Conservation (phyloP, 208 protist species). For the Trypanosoma boissoni region DNA sequence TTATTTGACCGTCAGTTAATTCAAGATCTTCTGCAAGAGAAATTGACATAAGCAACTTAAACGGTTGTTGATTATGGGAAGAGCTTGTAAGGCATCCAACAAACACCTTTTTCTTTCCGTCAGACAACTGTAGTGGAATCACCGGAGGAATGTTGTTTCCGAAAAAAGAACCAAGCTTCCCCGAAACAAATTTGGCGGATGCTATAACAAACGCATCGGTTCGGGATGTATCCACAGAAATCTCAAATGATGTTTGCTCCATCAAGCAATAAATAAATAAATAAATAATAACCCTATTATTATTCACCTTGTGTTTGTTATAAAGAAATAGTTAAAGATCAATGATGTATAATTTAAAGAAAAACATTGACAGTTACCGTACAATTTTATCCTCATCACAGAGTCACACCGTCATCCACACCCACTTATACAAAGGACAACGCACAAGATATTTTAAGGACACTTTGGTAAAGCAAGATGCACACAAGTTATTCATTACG, state of each 20-base stretch:
- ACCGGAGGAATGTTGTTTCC: conserved; percentile 37
- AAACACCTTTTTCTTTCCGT: conserved; percentile 48
- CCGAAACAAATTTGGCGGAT: conserved; percentile 49
- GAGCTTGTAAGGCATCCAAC: conserved; percentile 64
- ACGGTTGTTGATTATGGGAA: conserved; percentile 41
- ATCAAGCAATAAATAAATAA: conserved; percentile 13
- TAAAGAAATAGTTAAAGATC: no score
- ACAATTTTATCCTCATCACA: no score
- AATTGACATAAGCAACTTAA: conserved; percentile 53
- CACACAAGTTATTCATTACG: neutral
- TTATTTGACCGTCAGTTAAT: conserved; percentile 45
- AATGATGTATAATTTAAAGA: no score
- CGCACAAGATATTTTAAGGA: conserved; percentile 3
- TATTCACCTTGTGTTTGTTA: conserved; percentile 4
- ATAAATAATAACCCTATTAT: neutral
- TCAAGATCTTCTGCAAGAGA: conserved; percentile 51
- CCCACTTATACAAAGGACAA: neutral
- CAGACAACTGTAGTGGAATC: conserved; percentile 56
- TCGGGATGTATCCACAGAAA: conserved; percentile 45
- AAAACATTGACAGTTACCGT: no score
- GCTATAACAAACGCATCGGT: conserved; percentile 71
- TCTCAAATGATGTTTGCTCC: conserved; percentile 44
- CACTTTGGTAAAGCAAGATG: conserved; percentile 1
- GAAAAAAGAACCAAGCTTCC: conserved; percentile 41
- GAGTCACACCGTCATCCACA: no score